phyloP scores from a whole-genome alignment of 2,329 filamentous ascomycete genomes.

The Colletotrichum limetticola region DNA sequence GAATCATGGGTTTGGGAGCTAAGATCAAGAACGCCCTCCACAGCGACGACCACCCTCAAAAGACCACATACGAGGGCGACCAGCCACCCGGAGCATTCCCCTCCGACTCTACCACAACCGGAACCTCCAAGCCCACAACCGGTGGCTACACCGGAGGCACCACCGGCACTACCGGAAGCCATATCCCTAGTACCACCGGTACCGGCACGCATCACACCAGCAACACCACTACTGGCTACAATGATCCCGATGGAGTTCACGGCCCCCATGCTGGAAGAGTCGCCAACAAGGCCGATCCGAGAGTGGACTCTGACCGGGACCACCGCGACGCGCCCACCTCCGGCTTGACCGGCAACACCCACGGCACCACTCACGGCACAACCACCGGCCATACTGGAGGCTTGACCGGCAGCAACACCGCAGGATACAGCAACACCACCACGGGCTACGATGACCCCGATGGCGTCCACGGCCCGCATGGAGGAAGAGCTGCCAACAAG shows the following conservation, averaged over 20 bases:
- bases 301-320: constrained; percentile 58
- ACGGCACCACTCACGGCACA: constrained; percentile 45
- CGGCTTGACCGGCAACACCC: constrained; percentile 36
- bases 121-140: constrained; percentile 22
- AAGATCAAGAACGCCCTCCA: constrained; percentile 37
- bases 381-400: constrained; percentile 52
- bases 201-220: background rate
- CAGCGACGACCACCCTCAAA: constrained; percentile 11
- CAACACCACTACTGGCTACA: constrained; percentile 20
- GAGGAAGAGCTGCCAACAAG: constrained; percentile 54
- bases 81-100: constrained; percentile 30
- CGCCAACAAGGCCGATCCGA: constrained; percentile 59
- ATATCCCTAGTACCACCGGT: background rate
- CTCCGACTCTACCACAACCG: constrained; percentile 11
- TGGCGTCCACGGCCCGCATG: constrained; percentile 47
- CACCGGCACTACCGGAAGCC: constrained; percentile 8
- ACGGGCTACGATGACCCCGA: constrained; percentile 26
- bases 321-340: constrained; percentile 24
- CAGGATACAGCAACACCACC: background rate
- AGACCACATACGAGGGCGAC: constrained; percentile 16
- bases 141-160: constrained; percentile 5
- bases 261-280: constrained; percentile 50
- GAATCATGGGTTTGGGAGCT: constrained; percentile 35
- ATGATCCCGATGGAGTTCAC: constrained; percentile 37
- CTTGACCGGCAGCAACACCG: constrained; percentile 28